Conservation (phyloP, 2,329 filamentous ascomycete genomes). For the Fonsecaea erecta region DNA sequence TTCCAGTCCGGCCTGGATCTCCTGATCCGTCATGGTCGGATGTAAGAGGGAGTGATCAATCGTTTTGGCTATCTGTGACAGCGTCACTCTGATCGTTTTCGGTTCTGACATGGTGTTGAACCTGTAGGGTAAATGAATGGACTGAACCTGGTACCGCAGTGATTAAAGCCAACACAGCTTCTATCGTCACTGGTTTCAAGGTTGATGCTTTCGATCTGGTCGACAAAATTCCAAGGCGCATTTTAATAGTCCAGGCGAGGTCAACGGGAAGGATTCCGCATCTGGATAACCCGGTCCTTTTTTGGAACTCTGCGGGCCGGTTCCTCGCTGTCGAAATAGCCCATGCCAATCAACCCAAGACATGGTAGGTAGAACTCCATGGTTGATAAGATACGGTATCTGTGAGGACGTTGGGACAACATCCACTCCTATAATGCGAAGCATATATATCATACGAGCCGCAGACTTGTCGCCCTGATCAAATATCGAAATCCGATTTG, state of each 20-base stretch:
- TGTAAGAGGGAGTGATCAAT: constrained; percentile 68
- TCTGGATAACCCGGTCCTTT: background rate
- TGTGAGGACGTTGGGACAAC: background rate
- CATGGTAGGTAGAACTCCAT: background rate
- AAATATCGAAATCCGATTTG: too few relatives aligned
- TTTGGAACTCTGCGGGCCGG: background rate
- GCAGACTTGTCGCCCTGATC: too few relatives aligned
- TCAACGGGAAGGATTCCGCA: constrained; percentile 3
- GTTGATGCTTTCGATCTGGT: background rate
- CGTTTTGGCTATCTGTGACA: constrained; percentile 56
- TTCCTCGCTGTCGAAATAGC: background rate
- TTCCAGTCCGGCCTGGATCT: constrained; percentile 56
- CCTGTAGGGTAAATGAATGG: background rate
- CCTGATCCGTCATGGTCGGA: constrained; percentile 64
- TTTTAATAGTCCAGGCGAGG: background rate
- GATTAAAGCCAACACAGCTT: background rate
- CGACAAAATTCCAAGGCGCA: background rate
- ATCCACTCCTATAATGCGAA: background rate
- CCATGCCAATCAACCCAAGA: background rate
- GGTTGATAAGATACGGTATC: background rate
- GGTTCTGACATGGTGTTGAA: constrained; percentile 17
- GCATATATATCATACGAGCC: background rate
- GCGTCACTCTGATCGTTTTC: constrained; percentile 46
- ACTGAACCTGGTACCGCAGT: background rate
- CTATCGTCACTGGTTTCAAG: background rate